Conservation (phyloP, 345 rosid species). For the Salix caprea region DNA sequence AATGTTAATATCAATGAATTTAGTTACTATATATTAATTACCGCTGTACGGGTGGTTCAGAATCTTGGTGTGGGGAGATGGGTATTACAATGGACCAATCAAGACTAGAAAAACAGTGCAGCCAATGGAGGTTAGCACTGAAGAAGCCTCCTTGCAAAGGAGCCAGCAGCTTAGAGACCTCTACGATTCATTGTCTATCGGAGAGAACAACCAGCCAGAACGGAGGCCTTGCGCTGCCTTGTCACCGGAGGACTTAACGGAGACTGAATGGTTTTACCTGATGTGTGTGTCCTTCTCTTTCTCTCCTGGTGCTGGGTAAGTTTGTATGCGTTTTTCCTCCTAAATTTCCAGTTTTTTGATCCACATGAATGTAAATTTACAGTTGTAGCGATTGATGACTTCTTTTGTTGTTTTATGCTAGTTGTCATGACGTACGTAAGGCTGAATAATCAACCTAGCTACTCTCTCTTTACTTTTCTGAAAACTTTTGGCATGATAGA, state of each 20-base stretch:
- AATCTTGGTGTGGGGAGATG: conserved; percentile 82
- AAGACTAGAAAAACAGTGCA: conserved; percentile 96
- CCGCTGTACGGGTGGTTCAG: conserved; percentile 21
- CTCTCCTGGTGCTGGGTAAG: conserved; percentile 78
- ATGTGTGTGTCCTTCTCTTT: conserved; percentile 98
- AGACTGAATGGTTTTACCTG: conserved; percentile 93
- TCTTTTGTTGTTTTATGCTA: conserved; percentile 16
- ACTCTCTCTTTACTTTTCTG: background rate
- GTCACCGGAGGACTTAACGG: conserved; percentile 94
- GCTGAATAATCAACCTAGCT: background rate
- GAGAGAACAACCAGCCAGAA: conserved; percentile 65
- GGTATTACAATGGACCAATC: conserved; percentile 94
- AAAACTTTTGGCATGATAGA: background rate
- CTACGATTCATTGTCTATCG: conserved; percentile 71
- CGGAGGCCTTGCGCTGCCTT: conserved; percentile 74
- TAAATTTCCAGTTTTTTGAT: conserved; percentile 6
- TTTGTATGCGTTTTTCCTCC: background rate
- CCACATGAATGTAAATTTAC: conserved; percentile 13
- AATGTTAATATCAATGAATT: background rate
- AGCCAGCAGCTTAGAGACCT: conserved; percentile 96
- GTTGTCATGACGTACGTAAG: conserved; percentile 22
- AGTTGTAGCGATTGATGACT: conserved; percentile 13
- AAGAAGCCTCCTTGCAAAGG: conserved; percentile 85
- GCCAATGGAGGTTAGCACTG: conserved; percentile 80
- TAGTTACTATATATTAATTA: background rate